Evolutionary conservation across 1,284 basidiomycete genomes (phyloP).

Genomic region (Amylostereum areolatum): DNA sequence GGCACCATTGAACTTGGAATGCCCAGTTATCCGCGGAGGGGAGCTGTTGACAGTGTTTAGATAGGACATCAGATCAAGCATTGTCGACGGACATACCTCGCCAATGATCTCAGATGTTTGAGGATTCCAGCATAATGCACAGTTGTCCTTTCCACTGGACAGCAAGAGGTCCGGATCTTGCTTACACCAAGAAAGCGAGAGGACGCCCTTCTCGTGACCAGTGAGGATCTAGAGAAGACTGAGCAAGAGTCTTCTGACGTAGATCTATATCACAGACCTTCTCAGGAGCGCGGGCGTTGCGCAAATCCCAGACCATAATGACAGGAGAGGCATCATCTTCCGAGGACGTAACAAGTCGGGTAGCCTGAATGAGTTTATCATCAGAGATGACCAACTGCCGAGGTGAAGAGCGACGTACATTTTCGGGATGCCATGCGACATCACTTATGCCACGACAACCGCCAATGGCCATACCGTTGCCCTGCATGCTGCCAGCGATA

Average conservation of each 20-base stretch:
- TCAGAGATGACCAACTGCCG: no score
- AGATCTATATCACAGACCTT: conserved; percentile 47
- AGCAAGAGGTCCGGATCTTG: conserved; percentile 91
- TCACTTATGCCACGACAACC: conserved; percentile 91
- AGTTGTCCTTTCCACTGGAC: conserved; percentile 96
- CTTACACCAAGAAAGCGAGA: conserved; percentile 95
- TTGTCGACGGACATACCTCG: conserved; percentile 56
- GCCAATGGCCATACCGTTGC: conserved; percentile 66
- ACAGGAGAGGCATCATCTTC: conserved; percentile 95
- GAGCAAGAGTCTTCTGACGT: not conserved
- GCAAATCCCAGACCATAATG: conserved; percentile 98
- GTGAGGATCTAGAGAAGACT: conserved; percentile 66
- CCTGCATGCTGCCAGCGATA: conserved; percentile 50
- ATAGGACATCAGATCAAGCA: not conserved
- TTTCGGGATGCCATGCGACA: conserved; percentile 97
- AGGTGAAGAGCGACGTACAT: conserved; percentile 44
- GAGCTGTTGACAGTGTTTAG: conserved; percentile 43
- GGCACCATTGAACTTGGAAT: conserved; percentile 97
- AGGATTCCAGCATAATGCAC: conserved; percentile 95
- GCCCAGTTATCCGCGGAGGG: conserved; percentile 94
- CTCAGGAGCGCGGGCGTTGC: conserved; percentile 95
- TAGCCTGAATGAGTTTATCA: conserved; percentile 74
- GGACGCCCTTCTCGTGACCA: conserved; percentile 93
- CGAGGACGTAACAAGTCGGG: conserved; percentile 89
- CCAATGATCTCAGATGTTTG: conserved; percentile 88